Evolutionary conservation across 2,329 filamentous ascomycete genomes (phyloP), one percentile per base, ranked within the genome.

Genomic region (Colletotrichum echinochloae): DNA sequence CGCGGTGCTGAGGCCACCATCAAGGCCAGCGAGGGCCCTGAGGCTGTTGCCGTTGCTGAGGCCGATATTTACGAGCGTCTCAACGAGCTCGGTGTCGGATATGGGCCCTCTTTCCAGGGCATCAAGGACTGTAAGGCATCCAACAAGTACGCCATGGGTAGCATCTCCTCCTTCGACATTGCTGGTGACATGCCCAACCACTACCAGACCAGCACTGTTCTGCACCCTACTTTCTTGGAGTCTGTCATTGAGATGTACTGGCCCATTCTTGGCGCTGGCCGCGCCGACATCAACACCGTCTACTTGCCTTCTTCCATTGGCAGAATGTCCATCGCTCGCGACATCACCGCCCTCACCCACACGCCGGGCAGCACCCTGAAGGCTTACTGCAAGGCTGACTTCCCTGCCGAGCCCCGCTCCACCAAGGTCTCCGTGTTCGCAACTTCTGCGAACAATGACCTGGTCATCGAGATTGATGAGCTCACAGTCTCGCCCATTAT

Each of bases 101-200:
- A 89, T 71, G 87, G 87, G 0, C 77, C 82, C 1, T 81, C 81
- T 0, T 89, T 89, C 78, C 85, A 86, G 74, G 83, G 85, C 4
- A 73, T 89, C 12, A 78, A 79, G 52, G 82, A 84, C 64, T 86
- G 83, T 74, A 79, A 79, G 28, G 82, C 84, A 14, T 65, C 70
- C 33, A 49, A 55, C 60, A 70, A 57, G 55, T 69, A 60, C 65
- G 62, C 73, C 5, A 52, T 65, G 46, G 72, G 72, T 5, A 70
- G 18, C 26, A 70, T 74, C 20, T 26, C 65, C 2, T 48, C 69
- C 4, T 52, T 64, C 3, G 73, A 73, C 14, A 59, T 73, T 20
- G 66, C 70, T 7, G 65, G 65, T 16, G 74, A 74, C 48, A 74
- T 74, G 74, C 73, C 74, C 51, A 74, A 68, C 46, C 62, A 69